Conservation (phyloP, 768 basidiomycete species). For the Boletus tylopilopsis region DNA sequence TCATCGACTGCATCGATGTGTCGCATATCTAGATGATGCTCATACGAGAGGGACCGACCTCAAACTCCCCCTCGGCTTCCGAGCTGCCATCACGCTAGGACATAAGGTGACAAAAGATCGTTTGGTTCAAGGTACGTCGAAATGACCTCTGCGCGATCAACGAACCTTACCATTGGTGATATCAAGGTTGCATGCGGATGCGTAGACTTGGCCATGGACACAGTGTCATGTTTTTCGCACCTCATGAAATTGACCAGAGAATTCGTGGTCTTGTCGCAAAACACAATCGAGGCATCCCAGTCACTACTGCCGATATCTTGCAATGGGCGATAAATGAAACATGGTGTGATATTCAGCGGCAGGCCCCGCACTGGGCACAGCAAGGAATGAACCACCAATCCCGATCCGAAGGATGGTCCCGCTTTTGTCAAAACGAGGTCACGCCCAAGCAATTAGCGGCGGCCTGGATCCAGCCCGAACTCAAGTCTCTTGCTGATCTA, state of each 20-base stretch:
- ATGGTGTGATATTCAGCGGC: too few species aligned
- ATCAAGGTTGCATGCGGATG: neutral
- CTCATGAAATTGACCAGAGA: neutral
- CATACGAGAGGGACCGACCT: neutral
- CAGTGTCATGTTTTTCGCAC: neutral
- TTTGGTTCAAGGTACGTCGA: neutral
- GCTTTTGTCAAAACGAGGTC: too few species aligned
- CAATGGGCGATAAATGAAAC: too few species aligned
- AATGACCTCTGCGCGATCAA: too few species aligned
- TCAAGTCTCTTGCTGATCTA: too few species aligned
- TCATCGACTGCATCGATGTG: neutral
- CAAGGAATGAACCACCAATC: too few species aligned
- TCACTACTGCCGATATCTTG: too few species aligned
- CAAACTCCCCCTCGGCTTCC: neutral
- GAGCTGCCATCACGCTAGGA: neutral
- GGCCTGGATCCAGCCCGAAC: too few species aligned
- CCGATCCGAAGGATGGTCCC: too few species aligned
- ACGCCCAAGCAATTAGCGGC: too few species aligned
- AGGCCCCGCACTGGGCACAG: too few species aligned
- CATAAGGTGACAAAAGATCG: neutral
- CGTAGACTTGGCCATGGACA: neutral
- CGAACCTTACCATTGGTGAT: neutral
- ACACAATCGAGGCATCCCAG: neutral
- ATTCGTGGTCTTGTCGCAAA: neutral
- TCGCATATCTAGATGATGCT: neutral